A percentile compares a stretch with the other conserved stretches of the same genome.
These are phyloP conservation scores for Echinochloa phyllopogon DNA, from an alignment of 176 grass and related monocot genomes.

Conservation along the genomic window DNA sequence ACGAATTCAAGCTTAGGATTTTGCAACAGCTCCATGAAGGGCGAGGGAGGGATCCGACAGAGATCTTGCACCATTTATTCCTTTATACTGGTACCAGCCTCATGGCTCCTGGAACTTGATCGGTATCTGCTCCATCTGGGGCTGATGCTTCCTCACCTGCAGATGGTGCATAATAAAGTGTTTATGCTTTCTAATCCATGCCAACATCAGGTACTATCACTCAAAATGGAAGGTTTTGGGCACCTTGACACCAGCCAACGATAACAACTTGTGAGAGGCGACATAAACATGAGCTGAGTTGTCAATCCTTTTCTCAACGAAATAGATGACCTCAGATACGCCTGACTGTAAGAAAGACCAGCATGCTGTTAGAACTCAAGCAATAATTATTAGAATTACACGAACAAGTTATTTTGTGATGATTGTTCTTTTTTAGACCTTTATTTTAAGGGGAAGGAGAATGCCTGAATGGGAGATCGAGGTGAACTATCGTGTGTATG, in stretches of 20 bases:
- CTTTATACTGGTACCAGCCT: conserved; percentile 33
- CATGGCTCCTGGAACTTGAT: conserved; percentile 83
- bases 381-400: neutral
- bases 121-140: conserved; percentile 77
- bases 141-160: conserved; percentile 90
- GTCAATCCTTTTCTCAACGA: conserved; percentile 85
- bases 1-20: neutral
- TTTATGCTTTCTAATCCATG: neutral
- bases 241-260: conserved; percentile 93
- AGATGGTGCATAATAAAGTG: conserved; percentile 32
- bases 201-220: neutral
- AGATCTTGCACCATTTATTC: conserved; percentile 12
- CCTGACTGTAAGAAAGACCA: conserved; percentile 77
- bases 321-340: conserved; percentile 98
- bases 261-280: conserved; percentile 87
- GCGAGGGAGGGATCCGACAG: neutral
- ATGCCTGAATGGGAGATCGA: neutral
- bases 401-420: neutral
- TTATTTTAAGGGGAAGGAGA: neutral
- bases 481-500: neutral
- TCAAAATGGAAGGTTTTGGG: neutral
- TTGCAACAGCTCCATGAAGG: conserved; percentile 8
- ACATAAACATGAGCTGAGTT: conserved; percentile 78
- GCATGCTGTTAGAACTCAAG: conserved; percentile 26
- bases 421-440: neutral